Evolutionary conservation across 2,329 filamentous ascomycete genomes (phyloP), one percentile per base, ranked within the genome.

Genomic region (Colletotrichum brevisporum): DNA sequence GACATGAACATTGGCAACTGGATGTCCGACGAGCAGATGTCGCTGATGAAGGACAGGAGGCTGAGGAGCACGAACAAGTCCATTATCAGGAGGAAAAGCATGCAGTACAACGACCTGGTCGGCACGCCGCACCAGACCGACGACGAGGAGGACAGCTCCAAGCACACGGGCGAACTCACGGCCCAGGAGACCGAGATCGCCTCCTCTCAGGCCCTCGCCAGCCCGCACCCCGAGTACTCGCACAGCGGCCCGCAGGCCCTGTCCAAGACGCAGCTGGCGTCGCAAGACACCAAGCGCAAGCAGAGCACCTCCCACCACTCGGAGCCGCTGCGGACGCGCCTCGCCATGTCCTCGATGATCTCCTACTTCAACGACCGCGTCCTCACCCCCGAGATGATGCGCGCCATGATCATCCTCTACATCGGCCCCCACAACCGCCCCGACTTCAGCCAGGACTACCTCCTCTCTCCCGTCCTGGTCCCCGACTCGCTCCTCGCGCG

Each of bases 11-110:
- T 98, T 73, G 94, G 94, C 45, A 98, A 95, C 79, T 99, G 96
- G 96, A 98, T 99, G 95, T 95, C 94, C 0, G 95, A 98, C 75
- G 95, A 98, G 79, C 95, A 99, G 78, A 97, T 98, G 94, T 90
- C 94, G 0, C 83, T 99, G 70, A 97, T 99, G 71, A 91, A 94
- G 72, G 95, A 97, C 71, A 90, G 94, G 12, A 88, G 90, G 67
- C 90, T 91, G 77, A 88, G 94, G 26, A 91, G 91, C 74, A 94
- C 91, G 1, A 97, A 98, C 76, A 87, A 88, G 66, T 88, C 89
- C 27, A 92, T 98, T 63, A 84, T 98, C 12, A 88, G 91, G 43
- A 88, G 93, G 67, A 98, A 99, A 83, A 94, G 90, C 71, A 92
- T 94, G 82, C 93, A 98, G 76, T 98, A 97, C 78, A 91, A 92